These are phyloP conservation scores for Apophysomyces variabilis DNA, from an alignment of 371 early-diverging fungal genomes.

Conservation along the genomic window DNA sequence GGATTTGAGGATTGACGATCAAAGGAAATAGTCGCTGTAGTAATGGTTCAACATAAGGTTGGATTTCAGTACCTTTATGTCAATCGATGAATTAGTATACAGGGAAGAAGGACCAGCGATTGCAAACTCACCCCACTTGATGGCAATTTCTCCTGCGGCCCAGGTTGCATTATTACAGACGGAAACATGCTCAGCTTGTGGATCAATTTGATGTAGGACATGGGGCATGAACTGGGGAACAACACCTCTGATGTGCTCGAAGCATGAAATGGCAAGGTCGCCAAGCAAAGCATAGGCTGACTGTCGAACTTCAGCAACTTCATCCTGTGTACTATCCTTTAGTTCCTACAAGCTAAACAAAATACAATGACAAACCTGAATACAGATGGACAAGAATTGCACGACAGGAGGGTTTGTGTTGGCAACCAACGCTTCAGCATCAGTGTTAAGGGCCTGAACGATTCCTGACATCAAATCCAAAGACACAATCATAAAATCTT, in stretches of 20 bases:
- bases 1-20: slow-evolving; percentile 59
- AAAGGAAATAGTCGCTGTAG: slow-evolving; percentile 73
- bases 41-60: slow-evolving; percentile 67
- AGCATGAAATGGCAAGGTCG: slow-evolving; percentile 86
- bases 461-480: slow-evolving; percentile 87
- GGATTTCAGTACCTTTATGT: slow-evolving; percentile 49
- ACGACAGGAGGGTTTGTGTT: slow-evolving; percentile 62
- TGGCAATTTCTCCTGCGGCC: slow-evolving; percentile 93
- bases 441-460: slow-evolving; percentile 78
- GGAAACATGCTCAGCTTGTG: slow-evolving; percentile 64
- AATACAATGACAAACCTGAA: slow-evolving; percentile 3
- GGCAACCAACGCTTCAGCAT: slow-evolving; percentile 63
- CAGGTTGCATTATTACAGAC: slow-evolving; percentile 94
- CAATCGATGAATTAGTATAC: neutral
- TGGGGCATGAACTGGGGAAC: slow-evolving; percentile 77
- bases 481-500: slow-evolving; percentile 88
- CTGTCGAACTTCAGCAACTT: slow-evolving; percentile 85
- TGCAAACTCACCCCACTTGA: slow-evolving; percentile 60
- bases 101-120: neutral
- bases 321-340: slow-evolving; percentile 53
- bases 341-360: neutral
- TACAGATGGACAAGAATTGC: slow-evolving; percentile 56
- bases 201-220: slow-evolving; percentile 75
- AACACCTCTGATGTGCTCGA: slow-evolving; percentile 73
- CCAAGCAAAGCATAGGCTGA: slow-evolving; percentile 94